Conservation (phyloP, 306 rosid genomes). For the Pterocarpus macrocarpus region DNA sequence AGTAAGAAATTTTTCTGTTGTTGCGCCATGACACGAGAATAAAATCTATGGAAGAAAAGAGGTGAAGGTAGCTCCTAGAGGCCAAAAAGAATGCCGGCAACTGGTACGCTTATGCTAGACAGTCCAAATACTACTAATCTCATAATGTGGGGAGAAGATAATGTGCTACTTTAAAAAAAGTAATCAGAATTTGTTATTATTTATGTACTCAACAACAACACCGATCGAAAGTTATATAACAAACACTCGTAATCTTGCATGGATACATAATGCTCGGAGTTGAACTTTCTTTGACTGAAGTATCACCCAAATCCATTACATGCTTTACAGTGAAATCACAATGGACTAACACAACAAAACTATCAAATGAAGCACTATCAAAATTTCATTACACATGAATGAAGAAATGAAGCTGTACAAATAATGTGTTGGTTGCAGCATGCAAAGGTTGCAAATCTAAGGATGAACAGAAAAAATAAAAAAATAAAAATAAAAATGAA, state of each 20-base stretch:
- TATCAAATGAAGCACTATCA: slow-evolving; percentile 64
- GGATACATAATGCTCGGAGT: slow-evolving; percentile 13
- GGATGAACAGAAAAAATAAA: slow-evolving; percentile 27
- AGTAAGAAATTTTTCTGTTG: no score
- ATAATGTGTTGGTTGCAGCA: slow-evolving; percentile 64
- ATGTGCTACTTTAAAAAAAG: no score
- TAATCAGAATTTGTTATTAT: no score
- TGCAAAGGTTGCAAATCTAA: slow-evolving; percentile 61
- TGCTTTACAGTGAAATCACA: slow-evolving; percentile 52
- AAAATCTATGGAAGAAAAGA: background rate
- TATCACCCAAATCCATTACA: slow-evolving; percentile 52
- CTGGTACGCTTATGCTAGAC: no score
- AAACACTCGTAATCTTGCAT: background rate
- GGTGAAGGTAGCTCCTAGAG: no score
- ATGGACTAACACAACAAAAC: slow-evolving; percentile 34
- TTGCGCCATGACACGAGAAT: no score
- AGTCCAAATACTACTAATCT: no score
- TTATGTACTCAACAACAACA: background rate
- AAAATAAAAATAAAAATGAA: slow-evolving; percentile 43
- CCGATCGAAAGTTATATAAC: background rate
- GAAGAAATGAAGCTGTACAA: slow-evolving; percentile 90
- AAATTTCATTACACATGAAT: slow-evolving; percentile 95
- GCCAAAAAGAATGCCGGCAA: no score
- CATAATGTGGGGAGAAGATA: no score
- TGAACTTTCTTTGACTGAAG: slow-evolving; percentile 37